Percentiles rank a stretch among this genome's conserved stretches.
phyloP scores from a whole-genome alignment of 208 protist genomes.

The Crithidia acanthocephali region DNA sequence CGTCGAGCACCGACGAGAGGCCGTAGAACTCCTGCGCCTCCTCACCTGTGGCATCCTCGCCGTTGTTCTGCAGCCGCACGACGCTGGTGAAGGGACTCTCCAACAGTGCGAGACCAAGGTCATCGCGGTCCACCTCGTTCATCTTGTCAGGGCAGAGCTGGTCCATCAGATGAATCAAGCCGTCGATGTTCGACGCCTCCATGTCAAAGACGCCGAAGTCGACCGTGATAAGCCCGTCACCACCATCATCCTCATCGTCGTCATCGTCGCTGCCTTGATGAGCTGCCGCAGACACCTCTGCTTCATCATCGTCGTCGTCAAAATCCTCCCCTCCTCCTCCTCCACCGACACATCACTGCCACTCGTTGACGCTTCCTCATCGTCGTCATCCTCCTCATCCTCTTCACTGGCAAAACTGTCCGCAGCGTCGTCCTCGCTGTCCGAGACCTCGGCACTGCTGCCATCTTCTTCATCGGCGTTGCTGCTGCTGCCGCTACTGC shows the following conservation, averaged over 20 bases:
- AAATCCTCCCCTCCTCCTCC: constrained; percentile 3
- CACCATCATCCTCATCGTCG: constrained; percentile 45
- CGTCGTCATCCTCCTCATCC: not conserved
- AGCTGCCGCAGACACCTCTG: not conserved
- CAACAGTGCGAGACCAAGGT: constrained; percentile 54
- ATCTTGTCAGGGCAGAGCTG: constrained; percentile 84
- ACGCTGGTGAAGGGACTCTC: constrained; percentile 80
- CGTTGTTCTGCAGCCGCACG: constrained; percentile 65
- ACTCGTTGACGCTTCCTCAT: constrained; percentile 21
- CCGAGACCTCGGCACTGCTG: not conserved
- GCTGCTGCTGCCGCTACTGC: constrained; percentile 4
- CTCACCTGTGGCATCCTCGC: constrained; percentile 49
- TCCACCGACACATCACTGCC: constrained; percentile 25
- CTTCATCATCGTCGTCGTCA: constrained; percentile 28
- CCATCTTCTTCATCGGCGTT: not conserved
- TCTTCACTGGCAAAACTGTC: constrained; percentile 5
- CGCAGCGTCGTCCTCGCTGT: constrained; percentile 4
- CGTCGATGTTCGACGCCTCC: constrained; percentile 61
- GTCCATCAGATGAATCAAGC: constrained; percentile 84
- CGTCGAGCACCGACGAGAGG: constrained; percentile 67
- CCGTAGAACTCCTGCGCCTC: constrained; percentile 86
- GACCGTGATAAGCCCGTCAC: constrained; percentile 61
- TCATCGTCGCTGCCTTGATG: constrained; percentile 21
- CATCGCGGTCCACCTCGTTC: constrained; percentile 89
- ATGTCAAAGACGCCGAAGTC: constrained; percentile 93